These are phyloP conservation scores for Neonectria sp. DNA, from an alignment of 2,329 filamentous ascomycete genomes.

Conservation along the genomic window DNA sequence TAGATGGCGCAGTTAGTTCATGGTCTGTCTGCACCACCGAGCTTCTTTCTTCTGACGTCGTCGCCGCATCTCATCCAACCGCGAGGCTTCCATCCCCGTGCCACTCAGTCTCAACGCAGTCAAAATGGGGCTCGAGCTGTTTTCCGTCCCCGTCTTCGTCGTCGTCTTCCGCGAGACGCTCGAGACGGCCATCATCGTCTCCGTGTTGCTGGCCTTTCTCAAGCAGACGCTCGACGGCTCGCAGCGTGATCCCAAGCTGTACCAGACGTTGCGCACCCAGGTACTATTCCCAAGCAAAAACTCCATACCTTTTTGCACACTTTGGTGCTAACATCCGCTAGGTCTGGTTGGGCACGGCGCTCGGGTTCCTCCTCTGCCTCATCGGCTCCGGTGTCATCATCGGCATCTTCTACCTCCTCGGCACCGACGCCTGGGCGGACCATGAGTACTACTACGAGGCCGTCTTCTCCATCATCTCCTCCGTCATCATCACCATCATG, in stretches of 20 bases:
- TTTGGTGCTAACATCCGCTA: conserved; percentile 40
- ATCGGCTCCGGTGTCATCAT: conserved; percentile 78
- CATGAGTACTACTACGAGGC: conserved; percentile 89
- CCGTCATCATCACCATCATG: conserved; percentile 87
- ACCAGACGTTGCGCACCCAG: conserved; percentile 79
- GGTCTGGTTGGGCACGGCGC: conserved; percentile 69
- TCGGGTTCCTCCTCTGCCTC: conserved; percentile 68
- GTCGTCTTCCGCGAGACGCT: conserved; percentile 90
- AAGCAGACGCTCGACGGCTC: conserved; percentile 83
- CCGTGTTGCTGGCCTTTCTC: conserved; percentile 86
- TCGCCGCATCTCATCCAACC: neutral
- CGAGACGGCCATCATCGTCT: conserved; percentile 88
- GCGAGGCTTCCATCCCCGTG: neutral
- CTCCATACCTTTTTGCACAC: neutral
- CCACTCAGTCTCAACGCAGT: neutral
- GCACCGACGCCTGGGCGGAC: conserved; percentile 76
- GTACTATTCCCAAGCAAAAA: conserved; percentile 53
- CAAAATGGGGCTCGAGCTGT: conserved; percentile 76
- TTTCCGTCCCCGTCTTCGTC: conserved; percentile 88
- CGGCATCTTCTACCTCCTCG: conserved; percentile 79
- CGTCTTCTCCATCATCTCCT: conserved; percentile 81
- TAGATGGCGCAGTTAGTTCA: neutral
- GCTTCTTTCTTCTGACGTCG: neutral
- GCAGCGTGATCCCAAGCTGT: conserved; percentile 71
- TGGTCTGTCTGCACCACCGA: no score